These are phyloP conservation scores for Ascomycota sp. DNA, from an alignment of 2,329 filamentous ascomycete species.

Conservation along the genomic window DNA sequence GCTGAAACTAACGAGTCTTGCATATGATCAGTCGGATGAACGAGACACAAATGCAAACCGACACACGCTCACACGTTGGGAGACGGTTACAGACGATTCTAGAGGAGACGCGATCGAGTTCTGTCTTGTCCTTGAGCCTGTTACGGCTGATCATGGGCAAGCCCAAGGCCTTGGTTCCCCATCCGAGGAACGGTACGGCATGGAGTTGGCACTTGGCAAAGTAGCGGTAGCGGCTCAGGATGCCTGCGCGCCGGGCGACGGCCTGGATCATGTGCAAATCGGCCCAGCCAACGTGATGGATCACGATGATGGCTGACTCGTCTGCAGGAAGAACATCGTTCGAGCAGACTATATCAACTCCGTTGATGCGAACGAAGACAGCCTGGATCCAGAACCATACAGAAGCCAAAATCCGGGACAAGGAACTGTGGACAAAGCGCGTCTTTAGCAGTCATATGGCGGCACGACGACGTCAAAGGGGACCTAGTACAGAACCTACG, in stretches of 20 bases:
- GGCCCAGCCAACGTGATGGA: conserved; percentile 39
- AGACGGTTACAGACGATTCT: conserved; percentile 30
- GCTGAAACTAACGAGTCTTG: no score
- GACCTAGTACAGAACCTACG: conserved; percentile 32
- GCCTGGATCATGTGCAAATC: conserved; percentile 46
- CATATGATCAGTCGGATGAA: no score
- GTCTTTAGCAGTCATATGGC: conserved; percentile 25
- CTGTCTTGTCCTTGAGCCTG: conserved; percentile 34
- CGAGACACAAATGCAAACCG: no score
- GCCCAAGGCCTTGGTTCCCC: conserved; percentile 44
- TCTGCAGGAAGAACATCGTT: conserved; percentile 28
- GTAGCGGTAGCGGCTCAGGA: conserved; percentile 41
- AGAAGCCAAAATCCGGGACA: conserved; percentile 30
- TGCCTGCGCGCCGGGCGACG: conserved; percentile 28
- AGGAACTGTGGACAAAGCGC: conserved; percentile 28
- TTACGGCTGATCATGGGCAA: conserved; percentile 42
- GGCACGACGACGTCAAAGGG: conserved; percentile 30
- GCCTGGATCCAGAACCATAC: conserved; percentile 37
- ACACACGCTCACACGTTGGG: conserved; percentile 31
- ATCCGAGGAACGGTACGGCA: conserved; percentile 39
- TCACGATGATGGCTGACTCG: conserved; percentile 40
- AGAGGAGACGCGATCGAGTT: conserved; percentile 35
- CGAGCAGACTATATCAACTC: conserved; percentile 29
- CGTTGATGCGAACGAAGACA: conserved; percentile 34
- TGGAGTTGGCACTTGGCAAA: conserved; percentile 40